Base-by-base conservation (phyloP, 1,284 basidiomycete species). In the Ustilago cynodontis region DNA sequence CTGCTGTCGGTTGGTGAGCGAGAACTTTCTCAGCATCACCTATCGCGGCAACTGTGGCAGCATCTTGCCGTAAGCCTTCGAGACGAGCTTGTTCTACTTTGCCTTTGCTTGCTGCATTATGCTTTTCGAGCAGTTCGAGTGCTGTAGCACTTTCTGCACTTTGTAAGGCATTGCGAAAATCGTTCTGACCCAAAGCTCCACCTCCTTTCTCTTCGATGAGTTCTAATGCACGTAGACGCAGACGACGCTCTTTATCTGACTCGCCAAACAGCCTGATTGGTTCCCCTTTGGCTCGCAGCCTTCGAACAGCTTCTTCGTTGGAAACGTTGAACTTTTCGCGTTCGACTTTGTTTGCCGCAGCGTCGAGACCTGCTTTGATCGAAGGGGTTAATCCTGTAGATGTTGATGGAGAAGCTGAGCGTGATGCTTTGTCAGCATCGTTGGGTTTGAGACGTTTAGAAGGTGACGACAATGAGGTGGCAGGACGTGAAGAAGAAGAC, bases 241-340 rank as follows among this genome's bases (percentile, higher is more conserved):
- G 87, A 43, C 95, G 89, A 10, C 96, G 89, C 54, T 98, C 97
- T 87, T 94, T 94, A 88, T 99, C 96, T 0, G 92, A 91, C 86
- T 99, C 97, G 47, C 92, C 97, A 84, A 99, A 99, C 2, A 99
- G 88, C 10, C 94, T 91, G 71, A 99, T 93, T 2, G 97, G 97
- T 85, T 99, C 94, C 28, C 93, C 94, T 85, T 96, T 96, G 28
- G 90, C 88, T 39, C 97, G 91, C 28, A 99, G 89, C 14, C 97
- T 90, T 8, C 93, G 91, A 59, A 95, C 89, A 28, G 93, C 94
- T 84, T 99, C 97, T 69, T 95, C 93, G 65, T 94, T 93, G 1
- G 95, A 94, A 57, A 98, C 93, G 85, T 94, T 95, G 88, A 95
- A 98, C 1, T 65, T 90, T 58, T 72, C 73, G 11, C 61, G 65